Base-by-base conservation (phyloP, 139 green algal genomes). In the Coelastrella sp. region DNA sequence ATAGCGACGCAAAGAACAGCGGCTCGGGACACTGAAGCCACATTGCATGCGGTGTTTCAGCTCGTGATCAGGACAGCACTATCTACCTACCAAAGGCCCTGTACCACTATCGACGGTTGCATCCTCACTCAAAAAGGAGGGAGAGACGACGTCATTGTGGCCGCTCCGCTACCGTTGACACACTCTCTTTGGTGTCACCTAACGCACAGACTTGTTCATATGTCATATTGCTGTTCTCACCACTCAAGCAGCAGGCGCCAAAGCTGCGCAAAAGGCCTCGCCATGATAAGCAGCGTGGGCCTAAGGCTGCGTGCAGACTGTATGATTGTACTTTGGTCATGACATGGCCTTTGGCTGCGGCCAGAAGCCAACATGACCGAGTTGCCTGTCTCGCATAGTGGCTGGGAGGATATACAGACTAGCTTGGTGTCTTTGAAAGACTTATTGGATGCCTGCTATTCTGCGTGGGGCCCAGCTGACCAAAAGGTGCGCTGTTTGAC, bases 391-490 rank as follows among this genome's bases (percentile, higher is more conserved):
- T 59, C 35, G 17, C 76, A 24, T 14, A 72, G 14, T 85, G 79
- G 19, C 22, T 85, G 79, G 79, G 79, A 72, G 56, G 79, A 85
- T 61, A 24, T 85, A 35, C 82, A 87, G 12, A 49, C 60, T 35
- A 87, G 82, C 24, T 8, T 87, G 6, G 60, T 11, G 12, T 49
- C 82, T 5, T 79, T 70, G 22, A 70, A 78, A 15, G 85, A 83
- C 17, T 75, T 89, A 12, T 57, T 89, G 22, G 72, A 27, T 4
- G 59, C 57, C 8, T 83, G 85, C 22, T 27, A 27, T 61, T 22
- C 63, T n/a, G 85, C 72, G n/a, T 72, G 85, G 70, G 70, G 85
- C 6, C 72, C 72, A 6, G 61, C 68, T 27, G 24, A 72, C 49
- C 63, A 89, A 12, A 66, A 68, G 84, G 49, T 81, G 24, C n/a